Conservation (phyloP, 1,284 basidiomycete genomes). For the Irpex rosettiformis region DNA sequence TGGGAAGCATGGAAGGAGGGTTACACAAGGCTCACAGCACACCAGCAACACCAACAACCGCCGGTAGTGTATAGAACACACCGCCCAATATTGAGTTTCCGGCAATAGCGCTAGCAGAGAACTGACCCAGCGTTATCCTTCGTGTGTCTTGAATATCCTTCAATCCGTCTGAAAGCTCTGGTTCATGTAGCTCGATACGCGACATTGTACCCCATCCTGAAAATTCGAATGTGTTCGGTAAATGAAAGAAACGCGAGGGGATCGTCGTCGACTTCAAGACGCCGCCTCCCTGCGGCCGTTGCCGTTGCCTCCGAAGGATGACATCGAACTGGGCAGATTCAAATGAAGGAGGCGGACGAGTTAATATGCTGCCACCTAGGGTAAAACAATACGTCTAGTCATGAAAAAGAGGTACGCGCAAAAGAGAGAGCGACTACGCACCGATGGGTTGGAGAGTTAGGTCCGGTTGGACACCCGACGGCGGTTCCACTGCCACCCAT, state of each 20-base stretch:
- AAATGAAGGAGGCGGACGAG: conserved; percentile 39
- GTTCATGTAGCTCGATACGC: conserved; percentile 38
- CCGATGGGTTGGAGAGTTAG: not conserved
- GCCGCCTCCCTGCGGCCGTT: conserved; percentile 41
- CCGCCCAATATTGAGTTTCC: conserved; percentile 69
- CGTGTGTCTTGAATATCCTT: conserved; percentile 31
- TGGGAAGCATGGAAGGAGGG: not conserved
- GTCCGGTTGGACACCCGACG: not conserved
- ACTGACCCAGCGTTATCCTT: conserved; percentile 48
- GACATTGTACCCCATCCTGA: conserved; percentile 61
- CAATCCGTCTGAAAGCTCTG: conserved; percentile 33
- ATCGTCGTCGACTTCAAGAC: conserved; percentile 41
- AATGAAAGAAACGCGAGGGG: conserved; percentile 59
- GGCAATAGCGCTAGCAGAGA: conserved; percentile 56
- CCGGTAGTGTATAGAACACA: conserved; percentile 69
- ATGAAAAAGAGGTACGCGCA: not conserved
- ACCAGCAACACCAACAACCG: conserved; percentile 53
- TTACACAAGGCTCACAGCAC: conserved; percentile 44
- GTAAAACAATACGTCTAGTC: not conserved
- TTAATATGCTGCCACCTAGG: not conserved
- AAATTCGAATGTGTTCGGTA: conserved; percentile 63
- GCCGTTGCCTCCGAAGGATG: conserved; percentile 54
- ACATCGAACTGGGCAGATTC: conserved; percentile 47
- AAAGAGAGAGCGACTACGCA: not conserved
- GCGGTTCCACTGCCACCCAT: not conserved